These are phyloP conservation scores for Pharus latifolius DNA, from an alignment of 176 grass and related monocot species.

Conservation along the genomic window DNA sequence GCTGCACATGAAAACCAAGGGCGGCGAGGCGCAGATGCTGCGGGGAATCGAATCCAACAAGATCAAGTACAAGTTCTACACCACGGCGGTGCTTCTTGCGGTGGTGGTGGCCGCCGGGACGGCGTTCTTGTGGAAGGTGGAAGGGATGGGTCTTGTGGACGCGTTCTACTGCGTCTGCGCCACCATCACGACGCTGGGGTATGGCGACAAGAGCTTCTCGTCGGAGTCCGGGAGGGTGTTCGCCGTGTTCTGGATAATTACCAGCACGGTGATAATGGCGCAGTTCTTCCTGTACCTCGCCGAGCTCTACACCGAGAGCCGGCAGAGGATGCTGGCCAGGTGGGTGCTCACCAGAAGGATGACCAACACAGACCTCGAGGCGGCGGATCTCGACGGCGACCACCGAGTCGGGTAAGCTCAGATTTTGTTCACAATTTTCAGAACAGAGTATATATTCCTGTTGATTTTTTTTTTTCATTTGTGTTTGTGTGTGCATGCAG, in stretches of 20 bases:
- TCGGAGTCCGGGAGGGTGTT: conserved; percentile 33
- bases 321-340: conserved; percentile 26
- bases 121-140: conserved; percentile 16
- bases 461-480: too few species aligned
- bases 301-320: conserved; percentile 41
- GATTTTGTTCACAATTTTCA: not conserved
- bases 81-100: conserved; percentile 2
- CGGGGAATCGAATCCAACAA: conserved; percentile 42
- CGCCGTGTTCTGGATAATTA: conserved; percentile 48
- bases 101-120: conserved; percentile 6
- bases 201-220: conserved; percentile 55
- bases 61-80: conserved; percentile 30
- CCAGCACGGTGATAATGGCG: conserved; percentile 52
- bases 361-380: conserved; percentile 39
- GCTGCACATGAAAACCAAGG: not conserved
- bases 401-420: conserved; percentile 19
- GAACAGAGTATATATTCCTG: too few species aligned
- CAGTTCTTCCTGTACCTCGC: conserved; percentile 59
- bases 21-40: conserved; percentile 21
- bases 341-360: conserved; percentile 47
- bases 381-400: conserved; percentile 49
- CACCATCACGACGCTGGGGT: conserved; percentile 63
- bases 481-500: not conserved
- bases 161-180: conserved; percentile 51
- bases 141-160: conserved; percentile 39